Base-by-base conservation (phyloP, 768 basidiomycete genomes). In the Collybia nuda region DNA sequence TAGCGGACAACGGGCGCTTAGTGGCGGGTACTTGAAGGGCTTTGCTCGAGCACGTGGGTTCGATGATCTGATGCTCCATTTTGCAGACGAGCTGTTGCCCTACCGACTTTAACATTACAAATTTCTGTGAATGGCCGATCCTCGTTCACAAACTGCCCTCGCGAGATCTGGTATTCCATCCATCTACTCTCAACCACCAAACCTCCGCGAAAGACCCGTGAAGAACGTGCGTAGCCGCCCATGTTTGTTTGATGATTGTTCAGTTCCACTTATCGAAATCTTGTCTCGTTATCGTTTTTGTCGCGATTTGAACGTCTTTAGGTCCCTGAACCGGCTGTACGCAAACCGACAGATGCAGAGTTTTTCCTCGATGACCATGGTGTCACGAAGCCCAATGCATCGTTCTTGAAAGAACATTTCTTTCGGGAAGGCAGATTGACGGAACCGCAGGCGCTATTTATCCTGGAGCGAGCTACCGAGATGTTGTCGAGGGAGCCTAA, bases 401-500 rank as follows among this genome's bases (percentile, higher is more conserved):
- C 79, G 1, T 91, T 88, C 66, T 73, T 98, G 52, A 93, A 88
- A 68, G 79, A 87, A 45, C 95, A 98, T 67, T 96, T 98, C 71
- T 86, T 90, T 66, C 76, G 80, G 11, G 93, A 96, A 63, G 94
- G 94, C 0, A 70, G 88, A 15, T 63, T 97, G 59, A 88, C 85
- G 0, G 92, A 96, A 62, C 75, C 79, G 8, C 92, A 97, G 67
- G 94, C 95, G 0, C 63, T 96, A 44, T 86, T 82, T 62, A 95
- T 98, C 54, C 67, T 98, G 19, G 73, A 84, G 26, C 75, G 78
- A 62, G 79, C 83, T 5, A 86, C 85, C 3, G 77, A 81, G 46
- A 59, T 94, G 28, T 70, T 97, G 47, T 76, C 75, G 19, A 72
- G 70, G 17, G 95, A 98, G 69, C 84, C 88, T 0, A 98, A 97